Evolutionary conservation across 1,284 basidiomycete species (phyloP), one percentile per base, ranked within the genome.

Genomic region (Malassezia furfur): DNA sequence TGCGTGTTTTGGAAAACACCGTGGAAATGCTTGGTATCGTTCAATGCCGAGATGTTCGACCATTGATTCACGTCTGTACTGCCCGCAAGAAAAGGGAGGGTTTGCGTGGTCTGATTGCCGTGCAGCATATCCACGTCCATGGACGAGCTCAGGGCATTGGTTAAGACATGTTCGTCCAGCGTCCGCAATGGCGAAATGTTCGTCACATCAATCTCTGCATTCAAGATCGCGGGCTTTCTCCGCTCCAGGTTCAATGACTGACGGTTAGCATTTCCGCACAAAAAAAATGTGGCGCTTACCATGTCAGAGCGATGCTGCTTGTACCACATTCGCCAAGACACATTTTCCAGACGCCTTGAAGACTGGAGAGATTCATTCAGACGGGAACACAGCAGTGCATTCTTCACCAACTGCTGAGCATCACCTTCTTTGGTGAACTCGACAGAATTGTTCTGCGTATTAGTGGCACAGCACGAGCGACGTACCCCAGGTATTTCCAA

Each of bases 301-400:
- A 40, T 54, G n/a, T 40, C 21, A 1, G n/a, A 14, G 5, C 17
- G n/a, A 22, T 52, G 50, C 14, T 35, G 55, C 19, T 30, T 48
- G 39, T 57, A 30, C 50, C 50, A 57, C n/a, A 30, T 21, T 8
- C 55, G 50, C 55, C 55, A 57, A 10, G 55, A 52, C 15, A 39
- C 38, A 44, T 57, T 48, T 19, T 43, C 41, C 6, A 57, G 45
- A 3, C 55, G 55, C 36, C 41, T 19, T 8, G 55, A 28, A 32
- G 45, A 35, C 21, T 39, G 22, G 12, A 57, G 19, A 6, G 17
- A 5, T 1, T 25, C 46, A 15, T 49, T 34, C 11, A 57, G 39
- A 3, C 47, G 36, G 8, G 22, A 43, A 19, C 35, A 35, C 7
- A 57, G 10, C 11, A 38, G 28, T 17, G 34, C 34, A 40, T 52